These are phyloP conservation scores for Umbilicus rupestris DNA, from an alignment of 164 flowering plant genomes.

Conservation along the genomic window DNA sequence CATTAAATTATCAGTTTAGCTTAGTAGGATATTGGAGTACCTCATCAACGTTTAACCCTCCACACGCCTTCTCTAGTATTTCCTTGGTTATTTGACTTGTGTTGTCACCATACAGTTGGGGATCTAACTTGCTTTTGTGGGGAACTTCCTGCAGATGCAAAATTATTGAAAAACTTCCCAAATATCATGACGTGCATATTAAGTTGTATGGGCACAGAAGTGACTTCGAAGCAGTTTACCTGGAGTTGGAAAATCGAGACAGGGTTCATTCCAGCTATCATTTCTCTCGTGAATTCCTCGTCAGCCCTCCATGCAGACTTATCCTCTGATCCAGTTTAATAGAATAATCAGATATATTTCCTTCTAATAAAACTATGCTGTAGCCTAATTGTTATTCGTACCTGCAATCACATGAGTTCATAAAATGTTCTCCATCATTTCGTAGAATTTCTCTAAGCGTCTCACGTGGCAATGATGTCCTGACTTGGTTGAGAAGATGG, in stretches of 20 bases:
- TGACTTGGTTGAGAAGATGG: constrained; percentile 22
- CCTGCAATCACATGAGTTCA: constrained; percentile 70
- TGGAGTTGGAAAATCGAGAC: constrained; percentile 25
- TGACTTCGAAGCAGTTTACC: constrained; percentile 16
- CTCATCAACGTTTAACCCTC: constrained; percentile 31
- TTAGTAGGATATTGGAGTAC: constrained; percentile 13
- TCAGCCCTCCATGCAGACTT: constrained; percentile 48
- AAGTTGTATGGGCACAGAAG: background rate
- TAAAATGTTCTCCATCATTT: constrained; percentile 32
- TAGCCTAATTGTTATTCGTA: constrained; percentile 10
- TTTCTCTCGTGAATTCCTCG: constrained; percentile 52
- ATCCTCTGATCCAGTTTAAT: constrained; percentile 21
- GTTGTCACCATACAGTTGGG: constrained; percentile 32
- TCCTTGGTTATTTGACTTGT: constrained; percentile 29
- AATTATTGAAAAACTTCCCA: background rate
- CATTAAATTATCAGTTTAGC: background rate
- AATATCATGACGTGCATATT: background rate
- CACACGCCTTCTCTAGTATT: constrained; percentile 18
- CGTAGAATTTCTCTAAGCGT: constrained; percentile 34
- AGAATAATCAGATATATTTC: background rate
- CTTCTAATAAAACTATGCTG: background rate
- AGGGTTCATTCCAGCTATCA: constrained; percentile 63
- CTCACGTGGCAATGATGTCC: constrained; percentile 31
- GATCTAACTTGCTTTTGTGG: constrained; percentile 39
- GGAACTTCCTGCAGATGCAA: constrained; percentile 39